Base-by-base conservation (phyloP, 208 protist genomes). In the Trypanosoma grayi region DNA sequence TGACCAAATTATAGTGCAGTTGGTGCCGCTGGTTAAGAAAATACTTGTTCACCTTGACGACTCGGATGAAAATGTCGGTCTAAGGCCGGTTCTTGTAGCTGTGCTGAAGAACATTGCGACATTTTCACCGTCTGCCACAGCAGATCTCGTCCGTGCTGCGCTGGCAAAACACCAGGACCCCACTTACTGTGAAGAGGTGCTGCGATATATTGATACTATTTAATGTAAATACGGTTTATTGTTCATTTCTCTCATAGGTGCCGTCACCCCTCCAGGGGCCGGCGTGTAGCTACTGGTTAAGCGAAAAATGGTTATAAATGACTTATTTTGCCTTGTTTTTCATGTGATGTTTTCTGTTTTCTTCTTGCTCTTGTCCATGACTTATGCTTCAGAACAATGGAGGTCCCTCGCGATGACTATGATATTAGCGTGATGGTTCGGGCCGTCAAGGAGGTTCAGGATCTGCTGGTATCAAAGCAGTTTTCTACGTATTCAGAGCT, bases 21-120 rank as follows among this genome's bases (percentile, higher is more conserved):
- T 85, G 31, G 81, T 84, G 31, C 79, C 83, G 7, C 52, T 90
- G 16, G 70, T 71, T 43, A 87, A 87, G 60, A 89, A 91, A 72
- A 45, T 88, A 44, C 75, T 95, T 11, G 75, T 95, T 47, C 88
- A 95, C 56, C 68, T 95, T 11, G 88, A 95, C 68, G 88, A 95
- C 73, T 64, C 75, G 22, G 82, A 90, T 27, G 88, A 92, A 33
- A 71, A 46, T 20, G 72, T 83, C 3, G 85, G 79, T 14, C 70
- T 90, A 39, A 75, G 75, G 1, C 54, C 66, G 11, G 70, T 77
- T 40, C 25, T 94, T 10, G 59, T 57, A 3, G 44, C 73, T 37
- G 65, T 68, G 10, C 48, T 92, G 44, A 86, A 89, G 58, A 47
- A 39, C 27, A 61, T 89, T 43, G 75, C 83, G 7, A 57, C 64